Percentiles rank a stretch among this genome's conserved stretches.
These are phyloP conservation scores for Cryptosporidium meleagridis DNA, from an alignment of 169 alveolate species.

Conservation along the genomic window DNA sequence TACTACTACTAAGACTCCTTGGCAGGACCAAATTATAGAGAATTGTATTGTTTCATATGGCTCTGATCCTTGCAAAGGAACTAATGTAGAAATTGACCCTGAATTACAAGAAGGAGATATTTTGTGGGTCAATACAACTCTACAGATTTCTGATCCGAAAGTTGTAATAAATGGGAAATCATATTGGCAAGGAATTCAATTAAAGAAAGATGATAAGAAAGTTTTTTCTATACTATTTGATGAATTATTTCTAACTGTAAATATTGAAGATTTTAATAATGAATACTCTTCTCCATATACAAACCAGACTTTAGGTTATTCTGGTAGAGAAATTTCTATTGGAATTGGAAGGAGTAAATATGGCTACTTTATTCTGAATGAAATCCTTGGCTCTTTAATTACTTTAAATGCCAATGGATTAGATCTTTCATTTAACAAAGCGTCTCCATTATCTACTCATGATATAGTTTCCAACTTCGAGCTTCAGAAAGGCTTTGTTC, in stretches of 20 bases:
- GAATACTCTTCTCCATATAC: conserved; percentile 33
- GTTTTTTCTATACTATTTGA: conserved; percentile 14
- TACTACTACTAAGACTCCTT: conserved; percentile 46
- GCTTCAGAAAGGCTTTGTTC: neutral
- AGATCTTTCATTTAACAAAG: conserved; percentile 1
- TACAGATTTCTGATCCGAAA: neutral
- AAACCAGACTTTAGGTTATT: conserved; percentile 33
- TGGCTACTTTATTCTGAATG: conserved; percentile 6
- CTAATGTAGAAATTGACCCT: neutral
- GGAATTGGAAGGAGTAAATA: conserved; percentile 34
- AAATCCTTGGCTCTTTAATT: conserved; percentile 29
- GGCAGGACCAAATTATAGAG: conserved; percentile 8
- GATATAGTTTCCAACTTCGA: neutral
- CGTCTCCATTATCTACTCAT: neutral
- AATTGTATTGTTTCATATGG: neutral
- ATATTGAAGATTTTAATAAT: neutral
- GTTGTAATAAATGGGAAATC: neutral
- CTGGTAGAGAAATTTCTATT: conserved; percentile 10
- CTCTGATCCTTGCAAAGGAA: conserved; percentile 43
- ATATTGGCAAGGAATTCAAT: conserved; percentile 52
- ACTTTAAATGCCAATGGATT: neutral
- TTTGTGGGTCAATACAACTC: neutral
- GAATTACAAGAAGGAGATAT: conserved; percentile 4
- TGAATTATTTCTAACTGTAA: neutral
- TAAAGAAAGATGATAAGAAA: neutral